Evolutionary conservation across 371 early-diverging fungal species (phyloP), one percentile per base, ranked within the genome.

Genomic region (Dinochytrium kinnereticum): DNA sequence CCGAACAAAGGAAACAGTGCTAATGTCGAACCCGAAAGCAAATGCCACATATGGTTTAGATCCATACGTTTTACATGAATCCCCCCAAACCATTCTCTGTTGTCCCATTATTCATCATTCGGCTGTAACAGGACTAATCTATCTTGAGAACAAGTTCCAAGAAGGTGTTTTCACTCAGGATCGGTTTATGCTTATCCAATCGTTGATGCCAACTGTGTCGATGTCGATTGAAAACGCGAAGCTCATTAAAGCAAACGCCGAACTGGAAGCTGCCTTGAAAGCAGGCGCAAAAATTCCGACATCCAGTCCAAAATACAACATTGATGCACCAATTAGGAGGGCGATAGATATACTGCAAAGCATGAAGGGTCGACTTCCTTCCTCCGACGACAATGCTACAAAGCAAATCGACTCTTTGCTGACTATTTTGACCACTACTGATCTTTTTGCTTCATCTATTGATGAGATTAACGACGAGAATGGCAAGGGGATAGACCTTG

Each of bases 251-350:
- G 77, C 78, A 19, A 85, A 85, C 77, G 71, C 64, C 15, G 83
- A 81, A 53, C 72, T 85, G 19, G 75, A 79, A 7, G 75, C 73
- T 7, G 82, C 81, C 0, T 55, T 85, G 19, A 59, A 73, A 21
- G 78, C 76, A 24, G 61, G 72, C 21, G 65, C 37, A 19, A 67
- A 64, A 10, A 59, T 50, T 1, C 31, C 24, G n/a, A 69, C 74
- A 24, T 68, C 37, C 0, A 1, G 28, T 15, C 85, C 85, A n/a
- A 74, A 77, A 38, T 85, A 85, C 75, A 80, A 82, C 28, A 73
- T 85, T 55, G 85, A 84, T 40, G 82, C 86, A 19, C 87, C 87
- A 0, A 78, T 87, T 49, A 79, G 82, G 64, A 78, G 78, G 49
- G 81, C 80, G 7, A 74, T 87, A 17, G 82, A 84, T 36, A 72